Evolutionary conservation across 768 basidiomycete genomes (phyloP).

Genomic region (Cubamyces lactineus): DNA sequence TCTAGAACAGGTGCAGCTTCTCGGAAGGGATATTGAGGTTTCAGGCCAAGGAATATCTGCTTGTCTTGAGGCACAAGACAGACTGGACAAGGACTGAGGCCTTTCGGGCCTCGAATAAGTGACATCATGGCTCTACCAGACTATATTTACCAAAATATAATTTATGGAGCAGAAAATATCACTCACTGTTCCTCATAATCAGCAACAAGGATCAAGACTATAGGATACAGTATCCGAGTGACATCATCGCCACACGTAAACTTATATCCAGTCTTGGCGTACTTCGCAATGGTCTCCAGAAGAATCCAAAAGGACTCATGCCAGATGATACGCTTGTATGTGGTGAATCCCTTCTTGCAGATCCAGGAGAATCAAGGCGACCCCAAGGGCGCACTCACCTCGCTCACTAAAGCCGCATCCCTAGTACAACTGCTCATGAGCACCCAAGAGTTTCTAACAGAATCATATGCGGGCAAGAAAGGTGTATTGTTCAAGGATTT

Average conservation of each 20-base stretch:
- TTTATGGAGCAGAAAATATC: too few relatives aligned
- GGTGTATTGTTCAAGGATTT: slow-evolving; percentile 67
- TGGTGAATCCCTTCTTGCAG: slow-evolving; percentile 40
- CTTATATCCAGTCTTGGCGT: neutral
- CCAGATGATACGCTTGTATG: slow-evolving; percentile 35
- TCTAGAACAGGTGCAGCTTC: too few relatives aligned
- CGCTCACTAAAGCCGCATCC: slow-evolving; percentile 63
- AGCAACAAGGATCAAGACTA: slow-evolving; percentile 16
- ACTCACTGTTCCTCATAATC: slow-evolving; percentile 27
- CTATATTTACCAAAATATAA: too few relatives aligned
- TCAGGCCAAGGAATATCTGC: too few relatives aligned
- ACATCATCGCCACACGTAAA: slow-evolving; percentile 3
- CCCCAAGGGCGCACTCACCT: slow-evolving; percentile 59
- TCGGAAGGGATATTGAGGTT: too few relatives aligned
- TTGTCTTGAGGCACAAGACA: too few relatives aligned
- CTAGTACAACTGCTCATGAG: slow-evolving; percentile 63
- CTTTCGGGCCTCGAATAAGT: too few relatives aligned
- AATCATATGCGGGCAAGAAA: slow-evolving; percentile 51
- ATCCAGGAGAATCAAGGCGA: slow-evolving; percentile 59
- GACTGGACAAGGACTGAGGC: too few relatives aligned
- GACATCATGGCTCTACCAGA: too few relatives aligned
- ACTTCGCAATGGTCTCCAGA: slow-evolving; percentile 13
- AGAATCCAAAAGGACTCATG: slow-evolving; percentile 37
- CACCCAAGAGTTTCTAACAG: slow-evolving; percentile 56
- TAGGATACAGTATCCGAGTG: neutral